Base-by-base conservation (phyloP, 768 basidiomycete species). In the Phylloporus rhodoxanthus region DNA sequence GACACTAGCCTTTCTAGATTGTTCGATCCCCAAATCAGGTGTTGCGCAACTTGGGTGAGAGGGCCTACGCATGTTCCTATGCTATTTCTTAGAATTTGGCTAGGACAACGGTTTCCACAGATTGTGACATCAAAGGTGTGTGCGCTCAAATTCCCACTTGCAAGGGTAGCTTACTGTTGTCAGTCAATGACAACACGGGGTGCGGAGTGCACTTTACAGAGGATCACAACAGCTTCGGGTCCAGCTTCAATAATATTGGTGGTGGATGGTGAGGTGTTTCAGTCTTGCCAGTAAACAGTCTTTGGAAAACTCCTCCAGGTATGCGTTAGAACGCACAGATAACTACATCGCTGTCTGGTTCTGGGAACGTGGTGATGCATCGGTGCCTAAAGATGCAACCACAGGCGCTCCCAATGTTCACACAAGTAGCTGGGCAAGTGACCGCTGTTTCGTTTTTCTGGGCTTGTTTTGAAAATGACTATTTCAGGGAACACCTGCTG, bases 181-280 rank as follows among this genome's bases (percentile, higher is more conserved):
- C 4, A 64, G 63, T 20, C 28, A 55, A 69, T 40, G 62, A 55
- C 8, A 73, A 75, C 54, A 36, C 52, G 3, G 73, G 74, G 1
- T 76, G 75, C 39, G 72, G 70, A n/a, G 69, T 71, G 32, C 8
- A 49, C 14, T 52, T 52, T 45, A 57, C 39, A 2, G 52, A 67
- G 28, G 54, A 58, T 29, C 1, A 51, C 41, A 61, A 58, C 15
- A 70, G 60, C 42, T 63, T 59, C 19, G 63, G 65, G 1, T 53
- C 64, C 11, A 53, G 41, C 13, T 71, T 68, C 48, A 70, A 71
- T 41, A 47, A n/a, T 34, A 52, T 61, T 6, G 67, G 68, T 42
- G 75, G 75, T 19, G 75, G 75, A 21, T 74, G 70, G 71, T 68
- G n/a, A 10, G 65, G 13, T 47, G 0, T 20, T 32, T n/a, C n/a